Evolutionary conservation across 1,284 basidiomycete genomes (phyloP).

Genomic region (Somion occarium): DNA sequence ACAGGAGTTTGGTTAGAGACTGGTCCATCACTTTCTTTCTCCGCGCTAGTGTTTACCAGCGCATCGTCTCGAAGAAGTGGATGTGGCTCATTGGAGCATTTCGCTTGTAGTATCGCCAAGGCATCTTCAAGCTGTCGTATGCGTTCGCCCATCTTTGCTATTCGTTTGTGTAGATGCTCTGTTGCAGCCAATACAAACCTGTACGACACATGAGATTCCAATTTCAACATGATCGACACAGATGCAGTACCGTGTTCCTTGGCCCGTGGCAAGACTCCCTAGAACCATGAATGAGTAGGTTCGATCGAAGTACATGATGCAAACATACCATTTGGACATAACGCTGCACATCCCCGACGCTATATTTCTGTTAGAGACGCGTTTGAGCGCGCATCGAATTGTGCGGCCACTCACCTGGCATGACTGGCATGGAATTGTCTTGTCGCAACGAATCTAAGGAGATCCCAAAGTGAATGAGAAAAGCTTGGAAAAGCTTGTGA

Average conservation of each 20-base stretch:
- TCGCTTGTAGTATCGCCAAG: slow-evolving; percentile 43
- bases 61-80: slow-evolving; percentile 53
- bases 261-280: slow-evolving; percentile 40
- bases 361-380: slow-evolving; percentile 15
- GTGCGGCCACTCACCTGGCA: slow-evolving; percentile 43
- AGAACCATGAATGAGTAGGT: not conserved
- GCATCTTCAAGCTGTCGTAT: slow-evolving; percentile 76
- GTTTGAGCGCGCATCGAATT: slow-evolving; percentile 6
- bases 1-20: slow-evolving; percentile 8
- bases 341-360: slow-evolving; percentile 59
- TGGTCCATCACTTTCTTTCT: slow-evolving; percentile 19
- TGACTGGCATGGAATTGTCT: slow-evolving; percentile 67
- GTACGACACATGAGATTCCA: slow-evolving; percentile 3
- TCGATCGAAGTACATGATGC: not conserved
- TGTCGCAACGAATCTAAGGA: slow-evolving; percentile 65
- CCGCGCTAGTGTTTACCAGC: slow-evolving; percentile 41
- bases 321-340: slow-evolving; percentile 65
- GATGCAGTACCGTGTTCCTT: slow-evolving; percentile 60
- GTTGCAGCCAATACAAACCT: slow-evolving; percentile 78
- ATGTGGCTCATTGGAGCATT: slow-evolving; percentile 46
- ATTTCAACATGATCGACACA: not conserved
- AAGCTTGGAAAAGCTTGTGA: slow-evolving; percentile 10
- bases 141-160: slow-evolving; percentile 67
- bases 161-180: slow-evolving; percentile 68
- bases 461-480: slow-evolving; percentile 9